Conservation (phyloP, 2,329 filamentous ascomycete genomes). For the Monilinia laxa region DNA sequence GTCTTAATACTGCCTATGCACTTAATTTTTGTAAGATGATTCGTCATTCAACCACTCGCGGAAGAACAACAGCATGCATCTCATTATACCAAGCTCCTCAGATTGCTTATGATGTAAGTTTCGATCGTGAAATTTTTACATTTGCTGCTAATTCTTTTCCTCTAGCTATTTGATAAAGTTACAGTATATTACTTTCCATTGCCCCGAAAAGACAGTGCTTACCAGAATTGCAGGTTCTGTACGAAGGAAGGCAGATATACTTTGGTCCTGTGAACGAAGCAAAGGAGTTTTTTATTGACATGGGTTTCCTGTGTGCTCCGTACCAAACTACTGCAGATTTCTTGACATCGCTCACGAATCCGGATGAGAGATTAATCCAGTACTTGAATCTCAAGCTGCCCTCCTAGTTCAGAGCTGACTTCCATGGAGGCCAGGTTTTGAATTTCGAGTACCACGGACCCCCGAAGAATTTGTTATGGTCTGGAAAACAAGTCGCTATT, state of each 20-base stretch:
- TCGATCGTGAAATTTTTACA: too few species aligned
- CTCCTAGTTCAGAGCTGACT: conserved; percentile 38
- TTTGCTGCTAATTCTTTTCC: neutral
- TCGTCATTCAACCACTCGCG: conserved; percentile 63
- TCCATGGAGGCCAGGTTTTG: conserved; percentile 53
- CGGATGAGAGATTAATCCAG: conserved; percentile 40
- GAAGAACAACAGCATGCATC: conserved; percentile 60
- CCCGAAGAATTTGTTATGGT: conserved; percentile 65
- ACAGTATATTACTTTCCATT: neutral
- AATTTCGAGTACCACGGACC: conserved; percentile 62
- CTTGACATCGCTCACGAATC: conserved; percentile 70
- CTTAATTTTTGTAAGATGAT: conserved; percentile 70
- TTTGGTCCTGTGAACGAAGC: conserved; percentile 64
- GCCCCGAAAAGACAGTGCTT: neutral
- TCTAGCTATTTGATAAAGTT: conserved; percentile 63
- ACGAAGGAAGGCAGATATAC: conserved; percentile 68
- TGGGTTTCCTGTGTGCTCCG: conserved; percentile 71
- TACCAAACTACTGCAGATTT: conserved; percentile 62
- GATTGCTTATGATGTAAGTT: conserved; percentile 59
- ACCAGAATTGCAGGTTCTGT: conserved; percentile 51
- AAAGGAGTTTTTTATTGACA: conserved; percentile 65
- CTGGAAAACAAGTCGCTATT: conserved; percentile 50
- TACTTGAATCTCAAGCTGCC: neutral
- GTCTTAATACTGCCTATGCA: conserved; percentile 71
- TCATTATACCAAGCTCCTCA: conserved; percentile 73